A percentile compares a stretch with the other conserved stretches of the same genome.
phyloP scores from a whole-genome alignment of 2,329 filamentous ascomycete species.

The Dryadomyces sulphureus region DNA sequence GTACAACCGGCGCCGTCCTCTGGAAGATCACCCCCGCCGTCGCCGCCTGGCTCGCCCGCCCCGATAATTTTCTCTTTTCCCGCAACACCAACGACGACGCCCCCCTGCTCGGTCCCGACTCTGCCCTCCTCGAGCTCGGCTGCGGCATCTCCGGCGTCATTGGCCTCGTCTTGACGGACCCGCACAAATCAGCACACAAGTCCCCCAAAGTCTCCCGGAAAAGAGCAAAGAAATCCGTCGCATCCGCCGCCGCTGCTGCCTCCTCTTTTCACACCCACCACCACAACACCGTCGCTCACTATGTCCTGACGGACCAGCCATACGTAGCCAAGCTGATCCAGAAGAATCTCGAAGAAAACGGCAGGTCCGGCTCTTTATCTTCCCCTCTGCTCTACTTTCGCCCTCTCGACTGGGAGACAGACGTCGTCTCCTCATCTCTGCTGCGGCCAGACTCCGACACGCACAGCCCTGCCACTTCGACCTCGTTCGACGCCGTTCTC shows the following conservation, averaged over 20 bases:
- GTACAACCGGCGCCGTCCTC: conserved; percentile 51
- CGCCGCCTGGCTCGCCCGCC: conserved; percentile 60
- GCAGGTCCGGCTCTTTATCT: conserved; percentile 2
- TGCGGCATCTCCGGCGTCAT: conserved; percentile 76
- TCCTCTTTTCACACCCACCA: not conserved
- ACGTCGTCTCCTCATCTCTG: conserved; percentile 31
- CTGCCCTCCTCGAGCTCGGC: conserved; percentile 66
- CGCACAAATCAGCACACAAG: not conserved
- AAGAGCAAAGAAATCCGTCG: not conserved
- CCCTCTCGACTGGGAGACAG: conserved; percentile 72
- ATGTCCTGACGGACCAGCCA: conserved; percentile 74
- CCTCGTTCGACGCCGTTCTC: conserved; percentile 54
- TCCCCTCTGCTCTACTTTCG: conserved; percentile 31
- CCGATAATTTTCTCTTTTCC: conserved; percentile 47
- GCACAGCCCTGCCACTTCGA: conserved; percentile 15
- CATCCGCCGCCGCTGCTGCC: not conserved
- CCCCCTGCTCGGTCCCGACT: conserved; percentile 28
- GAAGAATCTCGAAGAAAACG: conserved; percentile 58
- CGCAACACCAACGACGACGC: not conserved
- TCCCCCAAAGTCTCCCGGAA: not conserved
- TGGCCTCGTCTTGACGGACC: conserved; percentile 52
- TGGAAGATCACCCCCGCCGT: conserved; percentile 85
- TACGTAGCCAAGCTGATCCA: conserved; percentile 70
- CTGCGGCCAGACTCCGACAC: not conserved
- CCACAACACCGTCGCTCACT: conserved; percentile 34